Base-by-base conservation (phyloP, 805 yeast species). In the Cyberlindnera sargentensis region DNA sequence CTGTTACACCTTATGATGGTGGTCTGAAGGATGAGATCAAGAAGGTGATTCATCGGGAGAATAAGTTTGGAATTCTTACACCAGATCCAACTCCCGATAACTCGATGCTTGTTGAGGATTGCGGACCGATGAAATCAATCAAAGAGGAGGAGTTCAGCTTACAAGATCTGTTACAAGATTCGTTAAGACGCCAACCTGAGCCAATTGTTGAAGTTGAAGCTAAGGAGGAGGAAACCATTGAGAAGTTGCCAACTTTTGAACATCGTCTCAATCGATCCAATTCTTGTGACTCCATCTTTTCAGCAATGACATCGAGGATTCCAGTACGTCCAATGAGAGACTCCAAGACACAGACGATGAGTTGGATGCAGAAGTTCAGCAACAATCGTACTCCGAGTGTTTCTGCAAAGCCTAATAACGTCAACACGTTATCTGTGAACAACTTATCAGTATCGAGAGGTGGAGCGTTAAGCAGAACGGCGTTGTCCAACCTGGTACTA, bases 211-310 rank as follows among this genome's bases (percentile, higher is more conserved):
- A 29, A 24, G 7, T 9, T 9, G 15, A 20, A 31, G 31, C 4
- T 15, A 15, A 15, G 20, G 20, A 15, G 20, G 20, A 15, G 15
- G 41, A 24, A 24, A 32, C 10, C 4, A 7, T 8, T 10, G 34
- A 44, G 3, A 43, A 46, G 24, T 44, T 41, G 1, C 56, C 56
- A 11, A 45, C 51, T 2, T 57, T 53, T 37, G 55, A 51, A 29
- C 61, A 56, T 37, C 51, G 41, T 28, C 47, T 58, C 37, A 55
- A 55, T 44, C 50, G 62, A 48, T 55, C 62, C 9, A 58, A 54
- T 38, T 58, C 62, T 2, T 57, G 58, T 45, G 61, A 58, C 40
- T 51, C 57, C 34, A 53, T 58, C 9, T 58, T 58, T 42, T 54
- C 60, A 7, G 47, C 47, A 4, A 50, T 53, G 47, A 50, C 51